Evolutionary conservation across 108 stramenopile species (phyloP), one percentile per base, ranked within the genome.

Genomic region (Cyclostephanos tholiformis): DNA sequence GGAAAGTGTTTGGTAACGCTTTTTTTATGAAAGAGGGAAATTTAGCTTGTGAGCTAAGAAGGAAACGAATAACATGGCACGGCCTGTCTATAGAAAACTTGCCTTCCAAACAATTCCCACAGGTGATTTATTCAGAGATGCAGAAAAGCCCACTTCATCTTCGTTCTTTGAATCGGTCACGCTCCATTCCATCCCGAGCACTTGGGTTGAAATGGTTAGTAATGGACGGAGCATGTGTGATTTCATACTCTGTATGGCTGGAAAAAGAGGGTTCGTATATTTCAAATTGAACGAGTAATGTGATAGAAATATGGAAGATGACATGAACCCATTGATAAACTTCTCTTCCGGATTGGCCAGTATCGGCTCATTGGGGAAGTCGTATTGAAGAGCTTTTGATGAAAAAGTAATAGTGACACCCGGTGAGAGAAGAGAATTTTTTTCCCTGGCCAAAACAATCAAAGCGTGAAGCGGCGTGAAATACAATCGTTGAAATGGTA

Each of bases 71-170:
- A 62, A 39, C 36, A 1, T 62, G 57, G 26, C 57, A 35, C 27
- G 17, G 10, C 57, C 26, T 12, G 12, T 19, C 30, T 36, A 20
- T 27, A 55, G 12, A 20, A 19, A 4, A 62, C 36, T 43, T 61
- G 66, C 77, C 74, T 82, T 82, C 58, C 67, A 82, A 38, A 73
- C 50, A 12, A 82, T 63, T 30, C 81, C 76, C 19, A 71, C 56
- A 19, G 50, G 65, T 27, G 61, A 25, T 6, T 63, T 52, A 32
- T 82, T 55, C 11, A 27, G 25, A 32, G 77, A 52, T 16, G 36
- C 61, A 0, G 81, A 71, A 16, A 72, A 13, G 4, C 39, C 25
- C 38, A 20, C 7, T 13, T 50, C 52, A 27, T 67, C 51, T 38
- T 49, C 17, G 17, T 50, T 39, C 20, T 25, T 57, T 63, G 63